These are phyloP conservation scores for Eimeria zaria DNA, from an alignment of 169 alveolate genomes.

Conservation along the genomic window DNA sequence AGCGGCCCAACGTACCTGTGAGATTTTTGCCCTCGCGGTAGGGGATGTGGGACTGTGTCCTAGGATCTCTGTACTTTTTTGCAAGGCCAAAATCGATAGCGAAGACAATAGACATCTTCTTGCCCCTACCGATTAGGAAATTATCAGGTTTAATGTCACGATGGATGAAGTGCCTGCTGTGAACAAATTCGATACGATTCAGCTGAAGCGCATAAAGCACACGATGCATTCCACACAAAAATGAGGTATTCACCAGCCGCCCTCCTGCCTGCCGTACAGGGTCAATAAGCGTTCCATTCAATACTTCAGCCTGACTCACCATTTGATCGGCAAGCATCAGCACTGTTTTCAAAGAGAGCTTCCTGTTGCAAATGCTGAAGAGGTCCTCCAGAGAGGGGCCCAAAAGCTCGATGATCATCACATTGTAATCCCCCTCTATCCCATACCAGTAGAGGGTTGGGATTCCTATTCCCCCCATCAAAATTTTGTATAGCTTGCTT, in stretches of 20 bases:
- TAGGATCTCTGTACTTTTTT: conserved; percentile 98
- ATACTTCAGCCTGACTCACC: conserved; percentile 78
- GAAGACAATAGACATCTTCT: conserved; percentile 94
- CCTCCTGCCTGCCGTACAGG: not conserved
- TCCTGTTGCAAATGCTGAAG: conserved; percentile 97
- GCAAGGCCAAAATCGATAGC: conserved; percentile 98
- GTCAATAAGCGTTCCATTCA: not conserved
- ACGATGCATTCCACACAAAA: not conserved
- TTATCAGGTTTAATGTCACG: conserved; percentile 99
- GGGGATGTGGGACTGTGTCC: conserved; percentile 98
- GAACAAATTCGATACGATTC: conserved; percentile 97
- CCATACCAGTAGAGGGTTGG: conserved; percentile 99
- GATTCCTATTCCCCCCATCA: conserved; percentile 97
- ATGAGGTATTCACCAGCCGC: not conserved
- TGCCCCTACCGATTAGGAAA: conserved; percentile 95
- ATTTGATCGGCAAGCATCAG: conserved; percentile 92
- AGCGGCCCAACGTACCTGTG: conserved; percentile 94
- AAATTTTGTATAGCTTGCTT: conserved; percentile 97
- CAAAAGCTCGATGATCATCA: conserved; percentile 98
- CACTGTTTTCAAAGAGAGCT: conserved; percentile 95
- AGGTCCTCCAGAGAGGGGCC: conserved; percentile 99
- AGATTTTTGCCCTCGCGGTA: conserved; percentile 98
- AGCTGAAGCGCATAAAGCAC: conserved; percentile 86
- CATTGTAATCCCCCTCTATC: conserved; percentile 99
- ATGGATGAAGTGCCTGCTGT: conserved; percentile 98